phyloP scores from a whole-genome alignment of 306 rosid genomes.

The Albizia julibrissin region DNA sequence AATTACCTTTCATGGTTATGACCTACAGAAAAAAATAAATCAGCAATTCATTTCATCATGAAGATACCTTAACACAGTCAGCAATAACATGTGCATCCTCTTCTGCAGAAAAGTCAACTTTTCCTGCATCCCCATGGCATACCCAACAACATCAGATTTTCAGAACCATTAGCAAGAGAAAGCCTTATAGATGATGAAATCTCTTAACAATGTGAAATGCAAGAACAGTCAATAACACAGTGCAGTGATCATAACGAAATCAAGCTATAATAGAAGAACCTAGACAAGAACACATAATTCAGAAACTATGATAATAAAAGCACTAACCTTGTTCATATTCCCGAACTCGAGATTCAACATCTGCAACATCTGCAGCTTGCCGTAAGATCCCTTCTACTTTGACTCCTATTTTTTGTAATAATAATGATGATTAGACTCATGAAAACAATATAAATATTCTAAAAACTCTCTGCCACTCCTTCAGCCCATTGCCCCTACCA shows the following conservation, averaged over 20 bases:
- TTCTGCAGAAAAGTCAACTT: slow-evolving; percentile 69
- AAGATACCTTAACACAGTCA: slow-evolving; percentile 86
- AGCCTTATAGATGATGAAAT: not conserved
- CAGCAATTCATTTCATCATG: slow-evolving; percentile 23
- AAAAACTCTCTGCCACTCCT: no score
- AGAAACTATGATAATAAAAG: slow-evolving; percentile 21
- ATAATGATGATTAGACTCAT: slow-evolving; percentile 33
- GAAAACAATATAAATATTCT: not conserved
- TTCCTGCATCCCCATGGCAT: slow-evolving; percentile 66
- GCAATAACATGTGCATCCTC: slow-evolving; percentile 95
- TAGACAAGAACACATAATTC: slow-evolving; percentile 10
- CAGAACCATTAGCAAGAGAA: slow-evolving; percentile 2
- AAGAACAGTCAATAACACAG: slow-evolving; percentile 11
- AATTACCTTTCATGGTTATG: slow-evolving; percentile 12
- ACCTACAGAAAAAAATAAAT: slow-evolving; percentile 18
- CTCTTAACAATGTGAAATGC: slow-evolving; percentile 15
- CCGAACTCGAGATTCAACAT: slow-evolving; percentile 82
- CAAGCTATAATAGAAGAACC: slow-evolving; percentile 6
- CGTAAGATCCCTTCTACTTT: slow-evolving; percentile 91
- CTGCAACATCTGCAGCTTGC: slow-evolving; percentile 98
- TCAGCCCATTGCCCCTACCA: no score
- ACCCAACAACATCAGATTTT: slow-evolving; percentile 34
- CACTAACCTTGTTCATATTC: slow-evolving; percentile 87
- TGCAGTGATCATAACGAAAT: slow-evolving; percentile 11
- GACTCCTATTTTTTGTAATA: slow-evolving; percentile 53